Percentiles rank a stretch among this genome's conserved stretches.
Conservation (phyloP, 306 rosid genomes). For the Ceratonia siliqua region DNA sequence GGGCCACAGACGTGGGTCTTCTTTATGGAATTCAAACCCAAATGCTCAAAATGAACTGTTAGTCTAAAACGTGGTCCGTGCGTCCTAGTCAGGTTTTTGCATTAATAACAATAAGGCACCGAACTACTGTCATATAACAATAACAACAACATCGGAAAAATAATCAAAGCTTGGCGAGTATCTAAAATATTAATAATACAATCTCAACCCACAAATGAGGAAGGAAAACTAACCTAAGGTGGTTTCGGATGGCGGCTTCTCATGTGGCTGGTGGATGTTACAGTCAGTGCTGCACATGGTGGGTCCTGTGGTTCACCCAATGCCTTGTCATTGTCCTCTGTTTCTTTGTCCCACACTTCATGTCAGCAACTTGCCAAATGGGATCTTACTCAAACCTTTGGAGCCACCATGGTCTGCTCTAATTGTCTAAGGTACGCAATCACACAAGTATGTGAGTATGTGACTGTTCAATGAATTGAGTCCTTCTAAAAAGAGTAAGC, state of each 20-base stretch:
- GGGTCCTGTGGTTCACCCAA: slow-evolving; percentile 24
- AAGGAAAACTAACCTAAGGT: slow-evolving; percentile 12
- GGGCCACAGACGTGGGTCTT: not conserved
- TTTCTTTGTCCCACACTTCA: not conserved
- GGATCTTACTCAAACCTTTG: not conserved
- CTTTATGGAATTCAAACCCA: not conserved
- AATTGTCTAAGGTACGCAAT: not conserved
- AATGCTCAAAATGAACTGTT: too few relatives aligned
- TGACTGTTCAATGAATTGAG: not conserved
- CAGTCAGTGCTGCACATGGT: slow-evolving; percentile 39
- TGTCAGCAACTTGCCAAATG: not conserved
- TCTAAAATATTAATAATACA: slow-evolving; percentile 26
- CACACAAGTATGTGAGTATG: not conserved
- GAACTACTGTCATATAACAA: not conserved
- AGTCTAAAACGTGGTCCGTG: not conserved
- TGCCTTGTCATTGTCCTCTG: slow-evolving; percentile 23
- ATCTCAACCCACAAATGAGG: not conserved
- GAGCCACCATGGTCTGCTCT: not conserved
- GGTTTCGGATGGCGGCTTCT: slow-evolving; percentile 37
- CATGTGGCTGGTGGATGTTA: slow-evolving; percentile 44
- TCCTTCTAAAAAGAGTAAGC: not conserved
- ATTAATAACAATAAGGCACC: not conserved
- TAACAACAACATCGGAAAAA: not conserved
- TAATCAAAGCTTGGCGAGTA: not conserved
- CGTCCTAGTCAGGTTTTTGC: not conserved